Base-by-base conservation (phyloP, 1,139 yeast genomes). In the Entelexis sorbosivorans region DNA sequence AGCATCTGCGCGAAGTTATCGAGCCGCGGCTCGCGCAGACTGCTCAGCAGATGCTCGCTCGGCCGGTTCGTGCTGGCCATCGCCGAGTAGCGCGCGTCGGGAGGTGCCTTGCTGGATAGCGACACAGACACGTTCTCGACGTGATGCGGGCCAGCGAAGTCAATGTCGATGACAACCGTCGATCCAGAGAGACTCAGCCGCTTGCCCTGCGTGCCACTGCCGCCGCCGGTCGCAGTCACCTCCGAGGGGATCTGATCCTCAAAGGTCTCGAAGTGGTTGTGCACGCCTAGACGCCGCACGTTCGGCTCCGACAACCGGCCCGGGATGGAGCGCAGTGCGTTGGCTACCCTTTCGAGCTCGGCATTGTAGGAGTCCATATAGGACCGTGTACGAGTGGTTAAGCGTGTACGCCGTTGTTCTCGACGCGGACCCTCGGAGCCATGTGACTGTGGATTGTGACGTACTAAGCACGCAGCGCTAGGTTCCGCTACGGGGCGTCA, bases 181-280 rank as follows among this genome's bases (percentile, higher is more conserved):
- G 66, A 61, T 2, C 71, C 70, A 2, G 69, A 65, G 5, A 67
- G 56, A 31, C 69, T 65, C 20, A 67, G 54, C 19, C 69, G 58
- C 42, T 60, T 61, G 9, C 63, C 64, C 8, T 56, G 58, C 7
- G 59, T 48, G 14, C 51, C 51, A 32, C 64, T 67, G 16, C 10
- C 33, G 14, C 10, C 33, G 14, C 34, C 32, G 11, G 20, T 28
- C 7, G 24, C 42, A 10, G 16, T 24, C 14, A 47, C 5, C 13
- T 42, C 34, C 11, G 32, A 44, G 7, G 32, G 46, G 32, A 51
- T 6, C 33, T 52, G 56, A 29, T 54, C 57, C 48, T 66, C 69
- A 51, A 66, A 67, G 4, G 66, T 61, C 50, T 67, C 70, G 44
- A 67, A 65, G 36, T 59, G 61, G 38, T 58, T 44, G 53, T 58